Percentiles rank a stretch among this genome's conserved stretches.
phyloP scores from a whole-genome alignment of 2,329 filamentous ascomycete species.

The Sporothrix sp. region DNA sequence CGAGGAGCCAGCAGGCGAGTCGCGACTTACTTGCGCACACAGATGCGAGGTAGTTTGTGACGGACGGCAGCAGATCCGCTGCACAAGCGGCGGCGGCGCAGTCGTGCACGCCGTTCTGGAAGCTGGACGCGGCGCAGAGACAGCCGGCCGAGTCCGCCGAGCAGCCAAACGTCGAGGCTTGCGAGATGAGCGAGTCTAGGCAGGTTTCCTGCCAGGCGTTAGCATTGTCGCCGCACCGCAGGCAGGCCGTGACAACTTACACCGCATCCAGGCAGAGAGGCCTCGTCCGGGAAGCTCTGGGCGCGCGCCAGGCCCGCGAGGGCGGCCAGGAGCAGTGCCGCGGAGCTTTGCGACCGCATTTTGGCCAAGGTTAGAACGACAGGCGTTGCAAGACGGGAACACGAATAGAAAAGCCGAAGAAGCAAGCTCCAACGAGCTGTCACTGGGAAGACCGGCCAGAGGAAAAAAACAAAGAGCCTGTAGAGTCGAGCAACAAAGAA shows the following conservation, averaged over 20 bases:
- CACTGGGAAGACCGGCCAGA: neutral
- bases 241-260: no score
- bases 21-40: conserved; percentile 18
- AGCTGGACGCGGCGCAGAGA: conserved; percentile 16
- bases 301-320: conserved; percentile 1
- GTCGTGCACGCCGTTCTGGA: conserved; percentile 17
- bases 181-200: conserved; percentile 12
- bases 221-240: no score
- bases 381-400: neutral
- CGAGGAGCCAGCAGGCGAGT: no score
- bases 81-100: conserved; percentile 16
- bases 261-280: conserved; percentile 16
- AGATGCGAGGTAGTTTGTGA: conserved; percentile 16
- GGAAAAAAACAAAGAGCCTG: neutral
- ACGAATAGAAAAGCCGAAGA: neutral
- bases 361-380: neutral
- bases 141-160: conserved; percentile 11
- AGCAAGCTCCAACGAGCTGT: conserved; percentile 1
- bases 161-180: conserved; percentile 15
- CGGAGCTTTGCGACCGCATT: conserved; percentile 10
- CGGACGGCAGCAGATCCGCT: conserved; percentile 12
- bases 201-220: conserved; percentile 17
- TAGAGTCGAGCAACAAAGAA: neutral
- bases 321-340: conserved; percentile 7
- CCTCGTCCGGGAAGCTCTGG: conserved; percentile 14